A percentile compares a stretch with the other conserved stretches of the same genome.
Conservation (phyloP, 2,329 filamentous ascomycete species). For the Chaetomium sp. region DNA sequence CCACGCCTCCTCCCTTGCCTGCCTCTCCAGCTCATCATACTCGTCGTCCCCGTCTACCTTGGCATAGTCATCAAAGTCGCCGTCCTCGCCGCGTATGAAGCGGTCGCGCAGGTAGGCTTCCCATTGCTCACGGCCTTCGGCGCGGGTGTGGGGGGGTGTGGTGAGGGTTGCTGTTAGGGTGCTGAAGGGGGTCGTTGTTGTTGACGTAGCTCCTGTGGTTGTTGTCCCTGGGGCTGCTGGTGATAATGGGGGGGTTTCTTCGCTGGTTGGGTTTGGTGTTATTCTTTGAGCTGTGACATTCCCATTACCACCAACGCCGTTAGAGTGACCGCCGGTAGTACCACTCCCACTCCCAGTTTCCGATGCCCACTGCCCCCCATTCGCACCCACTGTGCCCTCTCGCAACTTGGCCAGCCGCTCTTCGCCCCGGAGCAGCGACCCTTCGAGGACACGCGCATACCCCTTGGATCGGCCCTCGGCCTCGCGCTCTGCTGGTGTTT, state of each 20-base stretch:
- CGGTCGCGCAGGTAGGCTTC: conserved; percentile 62
- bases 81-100: conserved; percentile 68
- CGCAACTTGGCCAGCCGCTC: conserved; percentile 51
- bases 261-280: too few relatives aligned
- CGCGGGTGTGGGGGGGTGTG: conserved; percentile 47
- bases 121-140: conserved; percentile 66
- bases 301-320: too few relatives aligned
- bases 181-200: conserved; percentile 25
- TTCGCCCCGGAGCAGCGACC: conserved; percentile 70
- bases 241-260: neutral
- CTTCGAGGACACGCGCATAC: conserved; percentile 71
- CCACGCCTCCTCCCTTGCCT: conserved; percentile 66
- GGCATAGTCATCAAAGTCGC: conserved; percentile 66
- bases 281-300: too few relatives aligned
- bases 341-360: too few relatives aligned
- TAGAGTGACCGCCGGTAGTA: too few relatives aligned
- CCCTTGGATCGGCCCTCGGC: conserved; percentile 67
- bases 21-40: conserved; percentile 56
- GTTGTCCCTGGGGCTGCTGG: neutral
- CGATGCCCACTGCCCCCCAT: neutral
- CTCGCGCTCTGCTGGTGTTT: conserved; percentile 65
- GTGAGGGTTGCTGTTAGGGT: conserved; percentile 42
- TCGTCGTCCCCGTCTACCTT: conserved; percentile 65
- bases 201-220: neutral
- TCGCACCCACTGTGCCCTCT: neutral